Percentiles rank a stretch among this genome's conserved stretches.
Evolutionary conservation across 768 basidiomycete genomes (phyloP).

Genomic region (Lentinula aciculospora): DNA sequence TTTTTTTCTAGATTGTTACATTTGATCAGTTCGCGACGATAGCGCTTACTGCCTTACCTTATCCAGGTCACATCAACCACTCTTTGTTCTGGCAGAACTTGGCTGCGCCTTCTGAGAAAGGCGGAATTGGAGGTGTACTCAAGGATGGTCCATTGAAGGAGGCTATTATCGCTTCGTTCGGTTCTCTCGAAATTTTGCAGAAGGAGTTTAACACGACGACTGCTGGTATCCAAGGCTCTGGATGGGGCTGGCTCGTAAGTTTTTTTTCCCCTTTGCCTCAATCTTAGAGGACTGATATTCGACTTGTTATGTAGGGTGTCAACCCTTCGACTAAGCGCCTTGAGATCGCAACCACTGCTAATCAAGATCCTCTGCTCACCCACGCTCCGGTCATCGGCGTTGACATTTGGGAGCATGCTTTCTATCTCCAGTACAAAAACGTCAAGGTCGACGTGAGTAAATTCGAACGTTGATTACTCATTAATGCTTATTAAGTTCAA

Average conservation of each 20-base stretch:
- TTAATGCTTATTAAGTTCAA: neutral
- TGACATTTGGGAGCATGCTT: slow-evolving; percentile 95
- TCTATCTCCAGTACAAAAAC: slow-evolving; percentile 95
- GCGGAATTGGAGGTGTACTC: slow-evolving; percentile 57
- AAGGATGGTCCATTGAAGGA: slow-evolving; percentile 59
- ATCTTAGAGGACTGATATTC: too few relatives aligned
- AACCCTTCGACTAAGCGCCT: slow-evolving; percentile 65
- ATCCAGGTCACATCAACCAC: slow-evolving; percentile 85
- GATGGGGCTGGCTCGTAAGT: slow-evolving; percentile 96
- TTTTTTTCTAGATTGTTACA: neutral
- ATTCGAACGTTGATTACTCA: neutral
- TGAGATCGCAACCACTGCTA: slow-evolving; percentile 86
- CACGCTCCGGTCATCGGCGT: slow-evolving; percentile 85
- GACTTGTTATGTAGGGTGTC: slow-evolving; percentile 43
- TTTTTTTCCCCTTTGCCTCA: neutral
- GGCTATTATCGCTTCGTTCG: slow-evolving; percentile 60
- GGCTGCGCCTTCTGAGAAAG: slow-evolving; percentile 52
- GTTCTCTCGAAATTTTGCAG: slow-evolving; percentile 64
- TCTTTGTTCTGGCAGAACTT: slow-evolving; percentile 97
- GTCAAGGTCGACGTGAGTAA: slow-evolving; percentile 84
- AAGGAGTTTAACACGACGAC: slow-evolving; percentile 83
- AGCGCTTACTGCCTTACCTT: neutral
- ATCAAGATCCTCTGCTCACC: slow-evolving; percentile 87
- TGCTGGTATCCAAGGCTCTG: slow-evolving; percentile 85
- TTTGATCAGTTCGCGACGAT: neutral